Percentiles rank a stretch among this genome's conserved stretches.
phyloP scores from a whole-genome alignment of 2,329 filamentous ascomycete species.

The Microdochium trichocladiopsis region DNA sequence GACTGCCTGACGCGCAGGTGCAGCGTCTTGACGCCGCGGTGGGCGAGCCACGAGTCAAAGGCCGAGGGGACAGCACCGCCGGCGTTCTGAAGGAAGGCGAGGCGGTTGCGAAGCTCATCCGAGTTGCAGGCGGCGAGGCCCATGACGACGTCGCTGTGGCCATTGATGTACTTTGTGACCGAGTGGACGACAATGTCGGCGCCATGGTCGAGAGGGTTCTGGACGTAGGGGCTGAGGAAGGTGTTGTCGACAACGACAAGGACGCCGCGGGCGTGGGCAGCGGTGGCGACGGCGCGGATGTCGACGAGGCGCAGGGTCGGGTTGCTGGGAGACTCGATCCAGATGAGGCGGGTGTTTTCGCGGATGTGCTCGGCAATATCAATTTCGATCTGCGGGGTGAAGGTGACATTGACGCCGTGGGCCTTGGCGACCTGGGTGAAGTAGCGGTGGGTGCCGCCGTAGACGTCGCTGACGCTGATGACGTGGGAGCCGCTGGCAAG shows the following conservation, averaged over 20 bases:
- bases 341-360: slow-evolving; percentile 85
- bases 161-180: slow-evolving; percentile 99
- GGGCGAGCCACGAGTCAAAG: slow-evolving; percentile 97
- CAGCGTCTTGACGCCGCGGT: slow-evolving; percentile 92
- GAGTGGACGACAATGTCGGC: slow-evolving; percentile 96
- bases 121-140: slow-evolving; percentile 94
- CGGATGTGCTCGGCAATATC: slow-evolving; percentile 82
- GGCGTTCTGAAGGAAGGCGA: slow-evolving; percentile 92
- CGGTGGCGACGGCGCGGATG: slow-evolving; percentile 74
- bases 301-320: slow-evolving; percentile 90
- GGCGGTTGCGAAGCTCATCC: slow-evolving; percentile 65
- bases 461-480: slow-evolving; percentile 94
- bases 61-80: slow-evolving; percentile 91
- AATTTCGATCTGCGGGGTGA: slow-evolving; percentile 85
- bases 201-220: slow-evolving; percentile 91
- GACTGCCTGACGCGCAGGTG: slow-evolving; percentile 88
- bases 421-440: slow-evolving; percentile 96
- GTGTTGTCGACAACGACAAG: slow-evolving; percentile 99
- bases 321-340: slow-evolving; percentile 96
- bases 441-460: slow-evolving; percentile 96
- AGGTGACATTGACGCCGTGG: slow-evolving; percentile 90
- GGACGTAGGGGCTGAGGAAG: slow-evolving; percentile 91
- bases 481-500: slow-evolving; percentile 88
- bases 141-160: slow-evolving; percentile 96
- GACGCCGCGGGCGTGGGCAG: slow-evolving; percentile 82